These are phyloP conservation scores for Corymbia calophylla DNA, from an alignment of 441 rosid genomes.

Conservation along the genomic window DNA sequence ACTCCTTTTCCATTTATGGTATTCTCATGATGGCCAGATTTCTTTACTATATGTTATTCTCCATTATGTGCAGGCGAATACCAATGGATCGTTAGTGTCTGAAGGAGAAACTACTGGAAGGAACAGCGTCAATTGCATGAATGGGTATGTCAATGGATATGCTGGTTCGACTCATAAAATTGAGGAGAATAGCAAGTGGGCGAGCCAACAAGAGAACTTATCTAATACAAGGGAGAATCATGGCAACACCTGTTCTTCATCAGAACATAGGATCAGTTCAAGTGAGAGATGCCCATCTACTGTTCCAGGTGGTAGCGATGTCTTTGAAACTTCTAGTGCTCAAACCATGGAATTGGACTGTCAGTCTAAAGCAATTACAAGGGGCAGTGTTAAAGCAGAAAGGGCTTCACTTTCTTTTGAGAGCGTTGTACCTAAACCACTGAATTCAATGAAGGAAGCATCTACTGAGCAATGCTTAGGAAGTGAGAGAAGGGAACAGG, in stretches of 20 bases:
- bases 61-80: conserved; percentile 28
- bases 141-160: conserved; percentile 23
- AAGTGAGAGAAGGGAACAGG: conserved; percentile 28
- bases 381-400: conserved; percentile 15
- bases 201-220: conserved; percentile 12
- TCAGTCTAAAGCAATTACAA: conserved; percentile 6
- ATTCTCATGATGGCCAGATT: not conserved
- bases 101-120: conserved; percentile 27
- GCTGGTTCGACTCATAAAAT: conserved; percentile 7
- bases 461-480: conserved; percentile 30
- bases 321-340: conserved; percentile 6
- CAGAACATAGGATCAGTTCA: conserved; percentile 15
- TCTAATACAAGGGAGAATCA: conserved; percentile 26
- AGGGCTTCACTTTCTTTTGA: conserved; percentile 16
- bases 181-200: conserved; percentile 23
- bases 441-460: conserved; percentile 17
- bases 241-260: conserved; percentile 18
- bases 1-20: not conserved
- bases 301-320: conserved; percentile 6
- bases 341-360: conserved; percentile 8
- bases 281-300: conserved; percentile 7
- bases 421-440: conserved; percentile 15
- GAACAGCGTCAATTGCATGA: conserved; percentile 22
- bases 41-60: conserved; percentile 4
- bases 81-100: conserved; percentile 15